A percentile compares a stretch with the other conserved stretches of the same genome.
These are phyloP conservation scores for Groenewaldozyma tartarivorans DNA, from an alignment of 805 yeast species.

Conservation along the genomic window DNA sequence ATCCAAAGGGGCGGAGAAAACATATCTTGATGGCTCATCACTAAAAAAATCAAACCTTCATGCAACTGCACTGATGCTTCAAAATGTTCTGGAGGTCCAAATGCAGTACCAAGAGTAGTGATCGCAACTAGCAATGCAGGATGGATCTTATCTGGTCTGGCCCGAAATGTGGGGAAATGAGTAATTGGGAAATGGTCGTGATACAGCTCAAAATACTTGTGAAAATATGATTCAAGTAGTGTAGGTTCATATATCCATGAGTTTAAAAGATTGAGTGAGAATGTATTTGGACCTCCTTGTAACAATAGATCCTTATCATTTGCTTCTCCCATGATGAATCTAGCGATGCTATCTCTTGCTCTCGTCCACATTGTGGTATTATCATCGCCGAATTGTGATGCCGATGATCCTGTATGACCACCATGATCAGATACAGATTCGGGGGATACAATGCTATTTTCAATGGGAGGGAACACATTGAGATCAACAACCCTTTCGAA, in stretches of 20 bases:
- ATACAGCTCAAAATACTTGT: constrained; percentile 19
- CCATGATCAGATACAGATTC: background rate
- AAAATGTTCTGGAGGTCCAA: constrained; percentile 18
- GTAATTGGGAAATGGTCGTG: constrained; percentile 24
- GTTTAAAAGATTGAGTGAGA: constrained; percentile 8
- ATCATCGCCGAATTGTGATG: constrained; percentile 3
- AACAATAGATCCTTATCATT: constrained; percentile 14
- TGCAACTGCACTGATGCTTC: constrained; percentile 19
- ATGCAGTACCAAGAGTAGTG: constrained; percentile 20
- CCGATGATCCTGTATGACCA: background rate
- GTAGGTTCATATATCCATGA: constrained; percentile 17
- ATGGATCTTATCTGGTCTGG: constrained; percentile 17
- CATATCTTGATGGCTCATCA: constrained; percentile 19
- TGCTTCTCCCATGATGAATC: constrained; percentile 16
- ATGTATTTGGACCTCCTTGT: constrained; percentile 12
- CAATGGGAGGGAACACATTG: background rate
- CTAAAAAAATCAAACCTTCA: constrained; percentile 19
- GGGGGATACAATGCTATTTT: background rate
- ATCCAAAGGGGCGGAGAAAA: constrained; percentile 21
- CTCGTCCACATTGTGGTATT: constrained; percentile 11
- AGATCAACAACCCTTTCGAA: constrained; percentile 13
- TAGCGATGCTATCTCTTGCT: constrained; percentile 12
- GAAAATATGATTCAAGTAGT: constrained; percentile 14
- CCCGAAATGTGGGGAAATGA: constrained; percentile 17
- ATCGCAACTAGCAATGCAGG: constrained; percentile 20